Conservation (phyloP, 2,329 filamentous ascomycete species). For the Xylariaceae sp. region DNA sequence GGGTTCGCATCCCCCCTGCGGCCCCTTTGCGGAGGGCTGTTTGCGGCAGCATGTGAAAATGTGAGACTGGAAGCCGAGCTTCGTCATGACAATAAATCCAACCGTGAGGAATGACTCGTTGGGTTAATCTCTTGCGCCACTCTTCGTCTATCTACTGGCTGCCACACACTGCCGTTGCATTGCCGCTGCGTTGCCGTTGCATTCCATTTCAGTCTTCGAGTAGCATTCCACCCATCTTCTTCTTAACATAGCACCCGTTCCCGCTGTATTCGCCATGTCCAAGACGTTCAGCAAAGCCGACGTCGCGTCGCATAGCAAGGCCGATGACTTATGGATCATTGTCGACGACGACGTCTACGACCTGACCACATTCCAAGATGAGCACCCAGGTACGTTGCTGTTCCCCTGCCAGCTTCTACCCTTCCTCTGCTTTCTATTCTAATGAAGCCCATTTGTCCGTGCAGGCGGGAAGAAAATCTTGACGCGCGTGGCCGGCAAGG, state of each 20-base stretch:
- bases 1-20: neutral
- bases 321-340: conserved; percentile 80
- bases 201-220: neutral
- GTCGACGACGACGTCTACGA: conserved; percentile 97
- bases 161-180: neutral
- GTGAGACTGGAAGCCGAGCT: conserved; percentile 9
- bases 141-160: no score
- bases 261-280: conserved; percentile 61
- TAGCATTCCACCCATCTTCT: no score
- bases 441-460: neutral
- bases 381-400: conserved; percentile 65
- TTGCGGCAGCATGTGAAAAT: conserved; percentile 16
- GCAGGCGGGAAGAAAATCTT: conserved; percentile 63
- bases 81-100: conserved; percentile 8
- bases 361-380: conserved; percentile 80
- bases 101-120: neutral
- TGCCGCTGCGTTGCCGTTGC: neutral
- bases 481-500: conserved; percentile 60
- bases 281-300: conserved; percentile 80
- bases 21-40: conserved; percentile 3
- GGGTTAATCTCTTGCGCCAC: neutral
- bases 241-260: neutral
- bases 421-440: no score
- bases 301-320: conserved; percentile 88
- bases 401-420: neutral